A percentile compares a stretch with the other conserved stretches of the same genome.
These are phyloP conservation scores for Leccinum uliginosum DNA, from an alignment of 768 basidiomycete genomes.

Conservation along the genomic window DNA sequence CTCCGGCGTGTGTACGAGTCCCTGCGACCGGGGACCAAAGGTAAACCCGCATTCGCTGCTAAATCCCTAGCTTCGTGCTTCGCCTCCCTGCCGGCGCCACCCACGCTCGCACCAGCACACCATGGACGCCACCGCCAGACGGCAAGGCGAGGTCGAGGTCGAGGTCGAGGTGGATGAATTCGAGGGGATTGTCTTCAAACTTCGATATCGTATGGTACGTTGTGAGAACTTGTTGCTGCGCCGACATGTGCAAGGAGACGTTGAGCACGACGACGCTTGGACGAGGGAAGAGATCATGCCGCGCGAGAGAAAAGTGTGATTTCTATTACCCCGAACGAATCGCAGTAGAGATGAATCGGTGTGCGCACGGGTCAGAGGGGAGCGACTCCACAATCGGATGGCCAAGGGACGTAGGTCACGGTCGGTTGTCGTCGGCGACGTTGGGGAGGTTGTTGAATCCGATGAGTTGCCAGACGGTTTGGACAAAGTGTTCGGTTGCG, in stretches of 20 bases:
- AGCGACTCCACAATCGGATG: no score
- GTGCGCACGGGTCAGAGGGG: no score
- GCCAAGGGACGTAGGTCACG: slow-evolving; percentile 42
- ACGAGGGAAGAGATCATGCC: slow-evolving; percentile 64
- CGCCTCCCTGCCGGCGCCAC: no score
- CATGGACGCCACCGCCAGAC: slow-evolving; percentile 38
- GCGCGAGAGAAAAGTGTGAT: slow-evolving; percentile 68
- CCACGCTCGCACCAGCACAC: no score
- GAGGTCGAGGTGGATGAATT: no score
- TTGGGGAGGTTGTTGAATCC: slow-evolving; percentile 55
- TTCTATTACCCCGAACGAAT: slow-evolving; percentile 77
- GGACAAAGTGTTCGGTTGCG: no score
- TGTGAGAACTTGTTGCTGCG: no score
- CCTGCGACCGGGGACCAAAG: slow-evolving; percentile 52
- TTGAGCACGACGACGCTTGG: slow-evolving; percentile 75
- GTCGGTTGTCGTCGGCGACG: slow-evolving; percentile 71
- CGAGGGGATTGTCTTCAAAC: slow-evolving; percentile 91
- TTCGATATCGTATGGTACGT: slow-evolving; percentile 93
- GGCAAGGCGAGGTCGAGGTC: slow-evolving; percentile 57
- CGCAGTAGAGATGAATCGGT: no score
- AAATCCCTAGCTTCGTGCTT: slow-evolving; percentile 55
- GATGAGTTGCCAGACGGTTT: slow-evolving; percentile 80
- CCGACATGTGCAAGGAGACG: no score
- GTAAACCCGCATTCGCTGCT: slow-evolving; percentile 46
- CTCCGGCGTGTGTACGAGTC: slow-evolving; percentile 38